phyloP scores from a whole-genome alignment of 139 green algal genomes.

The Chlorella sorokiniana region DNA sequence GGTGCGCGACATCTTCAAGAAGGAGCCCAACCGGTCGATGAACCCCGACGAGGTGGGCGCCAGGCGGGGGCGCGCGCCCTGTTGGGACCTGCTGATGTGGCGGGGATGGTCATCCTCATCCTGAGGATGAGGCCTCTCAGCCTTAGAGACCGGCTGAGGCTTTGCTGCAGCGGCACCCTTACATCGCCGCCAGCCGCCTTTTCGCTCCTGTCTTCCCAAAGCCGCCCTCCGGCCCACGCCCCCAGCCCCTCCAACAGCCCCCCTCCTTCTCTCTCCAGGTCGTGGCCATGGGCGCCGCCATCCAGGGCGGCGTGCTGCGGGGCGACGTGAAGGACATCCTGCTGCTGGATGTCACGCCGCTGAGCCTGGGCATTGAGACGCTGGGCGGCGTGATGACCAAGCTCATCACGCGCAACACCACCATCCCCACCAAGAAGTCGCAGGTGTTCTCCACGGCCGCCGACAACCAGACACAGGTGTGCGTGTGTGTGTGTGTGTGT shows the following conservation, averaged over 20 bases:
- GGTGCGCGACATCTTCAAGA: conserved; percentile 92
- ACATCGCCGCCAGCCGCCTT: neutral
- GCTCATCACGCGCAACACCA: conserved; percentile 99
- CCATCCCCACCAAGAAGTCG: conserved; percentile 98
- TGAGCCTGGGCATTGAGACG: conserved; percentile 97
- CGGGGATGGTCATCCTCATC: too few relatives aligned
- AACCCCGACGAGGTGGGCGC: conserved; percentile 93
- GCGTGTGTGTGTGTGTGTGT: neutral
- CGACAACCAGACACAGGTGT: conserved; percentile 96
- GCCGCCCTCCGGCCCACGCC: neutral
- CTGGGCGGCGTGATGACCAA: conserved; percentile 98
- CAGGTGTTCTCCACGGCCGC: conserved; percentile 96
- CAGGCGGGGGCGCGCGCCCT: neutral
- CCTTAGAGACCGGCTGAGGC: too few relatives aligned
- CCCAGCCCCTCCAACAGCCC: neutral
- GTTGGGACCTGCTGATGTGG: neutral
- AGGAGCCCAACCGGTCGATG: conserved; percentile 89
- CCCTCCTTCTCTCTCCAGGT: conserved; percentile 42
- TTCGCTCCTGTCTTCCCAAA: neutral
- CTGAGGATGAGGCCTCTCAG: too few relatives aligned
- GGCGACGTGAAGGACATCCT: conserved; percentile 98
- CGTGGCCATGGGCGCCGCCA: conserved; percentile 96
- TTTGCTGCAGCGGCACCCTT: too few relatives aligned
- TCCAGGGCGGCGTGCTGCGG: conserved; percentile 94
- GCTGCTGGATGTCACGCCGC: conserved; percentile 97